Evolutionary conservation across 495 filamentous ascomycete species (phyloP).

Genomic region (Aspergillus sclerotiicarbonarius): DNA sequence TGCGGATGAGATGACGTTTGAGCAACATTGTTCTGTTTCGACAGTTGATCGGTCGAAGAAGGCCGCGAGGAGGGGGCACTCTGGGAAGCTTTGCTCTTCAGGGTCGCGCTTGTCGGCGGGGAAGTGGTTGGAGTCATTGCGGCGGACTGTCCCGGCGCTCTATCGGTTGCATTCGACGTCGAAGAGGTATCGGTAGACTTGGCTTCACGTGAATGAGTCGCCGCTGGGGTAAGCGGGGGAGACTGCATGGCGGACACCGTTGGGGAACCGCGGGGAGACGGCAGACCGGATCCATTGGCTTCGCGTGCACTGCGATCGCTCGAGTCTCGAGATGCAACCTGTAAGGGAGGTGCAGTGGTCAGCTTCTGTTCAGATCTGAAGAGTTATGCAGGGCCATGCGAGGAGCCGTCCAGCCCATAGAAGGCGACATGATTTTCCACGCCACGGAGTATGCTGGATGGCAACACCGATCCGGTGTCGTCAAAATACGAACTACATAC

Average conservation of each 20-base stretch:
- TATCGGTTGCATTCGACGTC: constrained; percentile 29
- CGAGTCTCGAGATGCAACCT: constrained; percentile 51
- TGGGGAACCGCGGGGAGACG: constrained; percentile 48
- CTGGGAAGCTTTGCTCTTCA: constrained; percentile 27
- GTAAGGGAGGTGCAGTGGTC: constrained; percentile 14
- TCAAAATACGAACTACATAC: constrained; percentile 50
- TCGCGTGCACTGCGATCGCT: constrained; percentile 42
- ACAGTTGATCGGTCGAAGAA: constrained; percentile 43
- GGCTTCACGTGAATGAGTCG: constrained; percentile 57
- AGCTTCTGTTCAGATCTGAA: not conserved
- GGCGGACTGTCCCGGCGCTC: constrained; percentile 63
- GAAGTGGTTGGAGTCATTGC: constrained; percentile 52
- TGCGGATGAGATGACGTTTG: constrained; percentile 37
- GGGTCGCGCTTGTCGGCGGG: constrained; percentile 32
- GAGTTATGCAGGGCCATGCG: constrained; percentile 7
- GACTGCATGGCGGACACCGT: constrained; percentile 69
- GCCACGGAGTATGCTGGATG: not conserved
- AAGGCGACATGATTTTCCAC: not conserved
- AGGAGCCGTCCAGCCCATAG: not conserved
- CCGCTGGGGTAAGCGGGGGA: constrained; percentile 85
- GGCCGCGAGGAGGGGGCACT: constrained; percentile 46
- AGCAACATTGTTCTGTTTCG: constrained; percentile 34
- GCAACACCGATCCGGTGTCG: not conserved
- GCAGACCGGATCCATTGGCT: constrained; percentile 36
- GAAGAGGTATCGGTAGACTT: constrained; percentile 28